Evolutionary conservation across 2,329 filamentous ascomycete genomes (phyloP), one percentile per base, ranked within the genome.

Genomic region (Monilinia fructigena): DNA sequence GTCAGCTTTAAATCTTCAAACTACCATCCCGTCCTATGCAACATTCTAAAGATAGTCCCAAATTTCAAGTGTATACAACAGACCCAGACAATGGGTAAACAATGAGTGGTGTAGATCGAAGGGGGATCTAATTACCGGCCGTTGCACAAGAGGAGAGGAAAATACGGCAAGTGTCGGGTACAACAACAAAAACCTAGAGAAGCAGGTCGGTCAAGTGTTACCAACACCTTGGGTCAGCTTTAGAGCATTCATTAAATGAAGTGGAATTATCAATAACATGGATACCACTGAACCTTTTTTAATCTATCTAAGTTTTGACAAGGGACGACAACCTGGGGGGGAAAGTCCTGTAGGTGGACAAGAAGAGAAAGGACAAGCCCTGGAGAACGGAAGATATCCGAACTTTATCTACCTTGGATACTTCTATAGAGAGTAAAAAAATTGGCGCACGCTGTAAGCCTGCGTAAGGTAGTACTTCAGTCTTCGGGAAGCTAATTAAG

Each of bases 161-260:
- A 35, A 12, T 5, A 48, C 2, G 26, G 45, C 40, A 23, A 26
- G 10, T 56, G n/a, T 23, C 23, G 23, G 23, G 23, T 42, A 18
- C 26, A n/a, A 47, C 26, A 35, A 35, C 7, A 10, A 31, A 42
- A 18, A 26, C 38, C 61, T 31, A 38, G n/a, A 55, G 11, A 48
- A 52, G 61, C 50, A 64, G 52, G 61, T 56, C 40, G 42, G 23
- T 56, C 56, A 64, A 20, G 61, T 64, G 50, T 55, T 65, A 65
- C 62, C 62, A 58, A 59, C 42, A 58, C 61, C 53, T 64, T 56
- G 61, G 61, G 61, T 64, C 61, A 45, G 52, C 61, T 20, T 54
- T 18, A 40, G 16, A 20, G 6, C 4, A 23, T 60, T 35, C 35
- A 60, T 38, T 60, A 18, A 26, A 38, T 60, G 28, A 38, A 50